Base-by-base conservation (phyloP, 768 basidiomycete species). In the Myochromella boudieri region DNA sequence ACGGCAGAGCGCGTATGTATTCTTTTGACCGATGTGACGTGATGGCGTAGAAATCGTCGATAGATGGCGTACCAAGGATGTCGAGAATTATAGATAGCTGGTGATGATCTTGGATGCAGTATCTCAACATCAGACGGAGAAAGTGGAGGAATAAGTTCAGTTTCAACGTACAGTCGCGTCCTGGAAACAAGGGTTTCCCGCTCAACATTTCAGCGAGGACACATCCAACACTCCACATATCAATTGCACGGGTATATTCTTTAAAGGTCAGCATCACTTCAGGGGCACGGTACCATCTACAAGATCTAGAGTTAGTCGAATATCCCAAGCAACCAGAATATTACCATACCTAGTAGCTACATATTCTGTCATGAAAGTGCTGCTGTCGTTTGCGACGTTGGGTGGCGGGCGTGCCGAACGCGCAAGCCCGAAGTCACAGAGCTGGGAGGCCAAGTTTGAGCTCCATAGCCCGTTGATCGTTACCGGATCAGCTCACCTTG, bases 211-310 rank as follows among this genome's bases (percentile, higher is more conserved):
- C 94, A 6, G 94, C 95, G 38, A 91, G 68, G 2, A 91, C 84
- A 60, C 90, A 92, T 1, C 90, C 87, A 15, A 91, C 88, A 48
- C 82, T 84, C 91, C 90, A 93, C 62, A 92, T 78, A 54, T 91
- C 89, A 64, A 91, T 88, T 0, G 87, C 87, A 26, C 81, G 80
- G 4, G 92, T 94, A 64, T 97, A 97, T 71, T 95, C 86, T 61
- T 95, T 93, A 74, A 97, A 97, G 0, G 92, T 95, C 27, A 98
- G 78, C 95, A 98, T 97, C 51, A 98, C 91, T 64, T 97, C 95
- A 0, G 95, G 95, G 0, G 95, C 95, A 24, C 95, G 84, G 63
- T 97, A 98, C 95, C 95, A 97, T 60, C 92, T 85, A n/a, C 14
- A 17, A 6, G 33, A 17, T 6, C 14, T 6, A 34, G 18, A 5